Conservation (phyloP, 108 stramenopile genomes). For the Pseudonitzschia pungens region DNA sequence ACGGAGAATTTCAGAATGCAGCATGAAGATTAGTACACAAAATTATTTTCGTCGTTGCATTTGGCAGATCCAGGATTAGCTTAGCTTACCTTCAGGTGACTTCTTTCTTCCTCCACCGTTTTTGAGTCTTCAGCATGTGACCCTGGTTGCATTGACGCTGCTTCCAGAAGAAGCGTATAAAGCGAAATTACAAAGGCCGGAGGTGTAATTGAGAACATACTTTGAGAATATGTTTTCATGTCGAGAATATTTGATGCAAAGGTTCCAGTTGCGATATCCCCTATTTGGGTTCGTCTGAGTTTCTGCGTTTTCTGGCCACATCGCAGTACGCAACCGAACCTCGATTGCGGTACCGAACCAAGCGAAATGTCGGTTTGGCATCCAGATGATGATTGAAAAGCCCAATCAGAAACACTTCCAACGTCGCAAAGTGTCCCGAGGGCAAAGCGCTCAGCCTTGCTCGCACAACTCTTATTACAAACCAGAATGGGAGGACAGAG, state of each 20-base stretch:
- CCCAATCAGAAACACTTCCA: slow-evolving; percentile 37
- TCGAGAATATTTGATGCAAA: slow-evolving; percentile 28
- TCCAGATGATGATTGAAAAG: slow-evolving; percentile 31
- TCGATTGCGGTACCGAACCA: slow-evolving; percentile 32
- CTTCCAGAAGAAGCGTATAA: slow-evolving; percentile 27
- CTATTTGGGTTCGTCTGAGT: slow-evolving; percentile 13
- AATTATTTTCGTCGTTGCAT: too few species aligned
- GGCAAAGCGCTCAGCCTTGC: slow-evolving; percentile 5
- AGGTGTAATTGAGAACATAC: slow-evolving; percentile 35
- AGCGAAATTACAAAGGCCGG: slow-evolving; percentile 34
- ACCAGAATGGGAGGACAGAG: slow-evolving; percentile 18
- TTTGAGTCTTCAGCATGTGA: background rate
- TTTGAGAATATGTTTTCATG: slow-evolving; percentile 22
- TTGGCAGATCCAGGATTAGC: too few species aligned
- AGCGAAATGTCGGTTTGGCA: slow-evolving; percentile 32
- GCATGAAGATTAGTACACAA: background rate
- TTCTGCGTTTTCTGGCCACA: slow-evolving; percentile 32
- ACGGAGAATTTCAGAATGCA: background rate
- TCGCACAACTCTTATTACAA: slow-evolving; percentile 12
- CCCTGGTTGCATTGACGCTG: slow-evolving; percentile 14
- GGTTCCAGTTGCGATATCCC: slow-evolving; percentile 15
- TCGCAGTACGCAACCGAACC: slow-evolving; percentile 31
- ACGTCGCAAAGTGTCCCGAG: slow-evolving; percentile 28
- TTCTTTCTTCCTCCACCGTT: slow-evolving; percentile 6
- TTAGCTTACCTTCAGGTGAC: slow-evolving; percentile 11